Base-by-base conservation (phyloP, 2,329 filamentous ascomycete species). In the Nakataea oryzae region DNA sequence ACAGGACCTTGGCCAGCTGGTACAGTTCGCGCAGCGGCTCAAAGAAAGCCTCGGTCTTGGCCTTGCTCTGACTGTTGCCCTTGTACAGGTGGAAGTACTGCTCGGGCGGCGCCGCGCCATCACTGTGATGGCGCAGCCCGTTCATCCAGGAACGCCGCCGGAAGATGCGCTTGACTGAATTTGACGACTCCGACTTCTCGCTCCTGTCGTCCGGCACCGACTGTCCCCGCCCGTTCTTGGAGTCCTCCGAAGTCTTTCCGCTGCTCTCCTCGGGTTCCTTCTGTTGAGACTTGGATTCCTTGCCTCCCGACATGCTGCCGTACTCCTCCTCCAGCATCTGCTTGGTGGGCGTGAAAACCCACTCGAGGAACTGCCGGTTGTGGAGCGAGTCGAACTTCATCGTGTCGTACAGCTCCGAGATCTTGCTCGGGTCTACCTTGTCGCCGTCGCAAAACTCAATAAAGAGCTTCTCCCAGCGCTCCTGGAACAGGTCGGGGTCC, bases 381-480 rank as follows among this genome's bases (percentile, higher is more conserved):
- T 99, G 96, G 17, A 99, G 81, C 1, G 95, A 95, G 73, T 99
- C 95, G 66, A 97, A 99, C 74, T 99, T 99, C 95, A 99, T 97
- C 26, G 93, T 97, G 74, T 99, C 95, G 73, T 99, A 99, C 3
- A 99, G 83, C 76, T 99, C 95, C 6, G 92, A 97, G 65, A 99
- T 93, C 78, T 99, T 99, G 80, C 93, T 96, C 24, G 96, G 96
- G 74, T 99, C 95, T 24, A 97, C 92, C 78, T 99, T 99, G 70
- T 99, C 95, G 1, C 90, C 89, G 73, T 99, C 96, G 67, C 90
- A 95, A 70, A 99, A 99, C 72, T 99, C 95, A 58, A 88, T 86
- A 75, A 99, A 99, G 2, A 99, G 83, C 77, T 99, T 99, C 76
- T 97, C 95, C 95, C 95, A 99, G 32, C 95, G 86, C 74, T 99